These are phyloP conservation scores for Citrullus colocynthis DNA, from an alignment of 306 rosid species.

Conservation along the genomic window DNA sequence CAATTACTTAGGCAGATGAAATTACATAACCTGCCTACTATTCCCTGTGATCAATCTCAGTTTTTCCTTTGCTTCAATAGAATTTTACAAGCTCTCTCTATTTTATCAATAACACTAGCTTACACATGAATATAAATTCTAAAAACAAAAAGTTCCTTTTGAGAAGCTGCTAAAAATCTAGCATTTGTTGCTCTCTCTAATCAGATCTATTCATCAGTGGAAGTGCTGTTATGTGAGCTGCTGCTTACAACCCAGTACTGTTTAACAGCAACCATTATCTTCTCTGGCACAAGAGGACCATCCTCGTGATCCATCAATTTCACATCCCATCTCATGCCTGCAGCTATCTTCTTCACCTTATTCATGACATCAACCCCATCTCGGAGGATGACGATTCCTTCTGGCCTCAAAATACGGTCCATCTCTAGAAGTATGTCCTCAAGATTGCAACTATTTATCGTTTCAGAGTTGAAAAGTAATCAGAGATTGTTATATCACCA, in stretches of 20 bases:
- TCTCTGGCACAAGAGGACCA: conserved; percentile 75
- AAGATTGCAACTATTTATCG: conserved; percentile 42
- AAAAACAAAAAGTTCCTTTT: not conserved
- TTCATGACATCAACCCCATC: conserved; percentile 73
- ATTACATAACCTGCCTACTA: not conserved
- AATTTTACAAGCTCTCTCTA: conserved; percentile 5
- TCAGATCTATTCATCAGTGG: conserved; percentile 12
- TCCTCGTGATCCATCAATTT: conserved; percentile 91
- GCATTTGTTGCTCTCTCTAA: conserved; percentile 2
- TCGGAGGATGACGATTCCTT: conserved; percentile 63
- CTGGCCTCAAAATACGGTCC: conserved; percentile 87
- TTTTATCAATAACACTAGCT: conserved; percentile 3
- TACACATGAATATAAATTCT: not conserved
- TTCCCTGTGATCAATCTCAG: not conserved
- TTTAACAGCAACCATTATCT: conserved; percentile 66
- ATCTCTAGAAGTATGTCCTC: conserved; percentile 92
- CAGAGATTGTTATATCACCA: not conserved
- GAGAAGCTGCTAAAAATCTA: not conserved
- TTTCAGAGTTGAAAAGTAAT: not conserved
- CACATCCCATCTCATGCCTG: conserved; percentile 82
- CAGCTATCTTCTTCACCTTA: conserved; percentile 58
- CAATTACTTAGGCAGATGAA: not conserved
- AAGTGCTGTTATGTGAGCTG: conserved; percentile 28
- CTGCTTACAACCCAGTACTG: conserved; percentile 62
- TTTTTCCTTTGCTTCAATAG: not conserved